Percentiles rank a stretch among this genome's conserved stretches.
These are phyloP conservation scores for Gilbertella persicaria DNA, from an alignment of 371 early-diverging fungal species.

Conservation along the genomic window DNA sequence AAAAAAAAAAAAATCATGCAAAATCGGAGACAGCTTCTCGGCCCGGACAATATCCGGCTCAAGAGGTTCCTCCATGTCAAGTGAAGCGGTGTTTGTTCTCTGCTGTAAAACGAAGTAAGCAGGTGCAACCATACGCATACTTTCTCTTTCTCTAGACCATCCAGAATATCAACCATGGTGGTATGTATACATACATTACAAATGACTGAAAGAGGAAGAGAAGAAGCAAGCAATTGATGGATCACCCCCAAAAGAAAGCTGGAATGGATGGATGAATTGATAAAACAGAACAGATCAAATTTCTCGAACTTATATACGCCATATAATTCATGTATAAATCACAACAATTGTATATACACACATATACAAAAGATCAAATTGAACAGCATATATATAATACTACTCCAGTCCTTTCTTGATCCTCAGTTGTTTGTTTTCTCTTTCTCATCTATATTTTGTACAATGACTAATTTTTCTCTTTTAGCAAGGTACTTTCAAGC, in stretches of 20 bases:
- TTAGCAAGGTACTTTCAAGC: constrained; percentile 74
- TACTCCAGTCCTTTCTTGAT: too few species aligned
- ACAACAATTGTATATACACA: too few species aligned
- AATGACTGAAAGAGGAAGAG: background rate
- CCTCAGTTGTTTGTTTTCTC: constrained; percentile 1
- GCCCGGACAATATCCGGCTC: too few species aligned
- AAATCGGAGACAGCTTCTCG: too few species aligned
- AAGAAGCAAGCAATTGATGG: background rate
- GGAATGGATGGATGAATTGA: background rate
- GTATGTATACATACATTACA: constrained; percentile 15
- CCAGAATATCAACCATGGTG: constrained; percentile 33
- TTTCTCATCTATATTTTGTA: background rate
- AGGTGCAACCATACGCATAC: constrained; percentile 17
- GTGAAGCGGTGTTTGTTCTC: too few species aligned
- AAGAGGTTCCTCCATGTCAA: too few species aligned
- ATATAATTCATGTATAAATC: too few species aligned
- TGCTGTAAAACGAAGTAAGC: background rate
- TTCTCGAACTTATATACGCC: too few species aligned
- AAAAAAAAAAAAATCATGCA: too few species aligned
- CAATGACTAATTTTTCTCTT: constrained; percentile 1
- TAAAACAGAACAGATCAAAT: too few species aligned
- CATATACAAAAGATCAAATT: too few species aligned
- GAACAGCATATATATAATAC: too few species aligned
- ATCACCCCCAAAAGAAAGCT: background rate
- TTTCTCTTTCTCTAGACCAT: constrained; percentile 33